phyloP scores from a whole-genome alignment of 768 basidiomycete species.

The Cystobasidium ongulense region DNA sequence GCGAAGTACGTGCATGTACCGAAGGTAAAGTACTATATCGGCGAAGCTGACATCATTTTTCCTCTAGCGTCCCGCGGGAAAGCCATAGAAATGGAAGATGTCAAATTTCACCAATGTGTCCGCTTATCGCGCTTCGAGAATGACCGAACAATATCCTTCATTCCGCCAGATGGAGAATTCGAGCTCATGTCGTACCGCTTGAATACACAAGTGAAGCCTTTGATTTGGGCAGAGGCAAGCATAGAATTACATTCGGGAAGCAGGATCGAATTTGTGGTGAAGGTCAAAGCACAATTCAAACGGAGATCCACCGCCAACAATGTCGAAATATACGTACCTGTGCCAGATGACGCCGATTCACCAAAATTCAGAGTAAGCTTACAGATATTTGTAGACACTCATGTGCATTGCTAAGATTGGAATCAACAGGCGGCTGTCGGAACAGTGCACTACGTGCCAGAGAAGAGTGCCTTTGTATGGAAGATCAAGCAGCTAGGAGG shows the following conservation, averaged over 20 bases:
- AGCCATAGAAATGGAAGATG: conserved; percentile 98
- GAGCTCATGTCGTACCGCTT: conserved; percentile 95
- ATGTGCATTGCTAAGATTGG: background rate
- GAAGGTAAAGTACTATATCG: background rate
- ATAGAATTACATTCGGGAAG: conserved; percentile 92
- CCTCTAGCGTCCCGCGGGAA: conserved; percentile 76
- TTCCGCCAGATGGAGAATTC: conserved; percentile 97
- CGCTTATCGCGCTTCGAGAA: conserved; percentile 94
- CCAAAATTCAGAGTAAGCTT: conserved; percentile 82
- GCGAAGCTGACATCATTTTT: conserved; percentile 3
- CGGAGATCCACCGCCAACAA: conserved; percentile 92
- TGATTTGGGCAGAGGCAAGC: conserved; percentile 94
- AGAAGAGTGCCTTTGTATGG: conserved; percentile 98
- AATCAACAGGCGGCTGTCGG: conserved; percentile 73
- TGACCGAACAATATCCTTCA: conserved; percentile 97
- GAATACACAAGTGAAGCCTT: conserved; percentile 82
- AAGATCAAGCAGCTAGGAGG: conserved; percentile 98
- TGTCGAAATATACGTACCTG: conserved; percentile 97
- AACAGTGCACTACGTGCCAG: conserved; percentile 90
- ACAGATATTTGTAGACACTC: background rate
- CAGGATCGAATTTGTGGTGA: conserved; percentile 88
- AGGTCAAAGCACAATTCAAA: conserved; percentile 93
- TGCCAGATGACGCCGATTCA: conserved; percentile 95
- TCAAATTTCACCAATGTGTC: conserved; percentile 99
- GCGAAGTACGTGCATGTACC: conserved; percentile 57